Evolutionary conservation across 768 basidiomycete species (phyloP).

Genomic region (Ramaria sp.): DNA sequence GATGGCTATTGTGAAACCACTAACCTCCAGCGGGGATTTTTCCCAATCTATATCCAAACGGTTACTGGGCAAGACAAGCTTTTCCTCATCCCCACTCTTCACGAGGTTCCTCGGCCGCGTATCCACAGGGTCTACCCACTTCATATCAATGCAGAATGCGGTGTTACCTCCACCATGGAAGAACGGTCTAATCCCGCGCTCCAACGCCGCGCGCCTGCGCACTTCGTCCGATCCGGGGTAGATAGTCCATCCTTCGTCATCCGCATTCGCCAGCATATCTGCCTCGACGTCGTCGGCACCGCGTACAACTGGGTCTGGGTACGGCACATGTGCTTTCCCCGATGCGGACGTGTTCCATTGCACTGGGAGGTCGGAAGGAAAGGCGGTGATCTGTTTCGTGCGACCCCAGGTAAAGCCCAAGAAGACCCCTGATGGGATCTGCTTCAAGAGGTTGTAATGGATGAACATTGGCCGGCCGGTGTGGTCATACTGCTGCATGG

Average conservation of each 20-base stretch:
- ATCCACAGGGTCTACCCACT: slow-evolving; percentile 11
- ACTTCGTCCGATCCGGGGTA: slow-evolving; percentile 12
- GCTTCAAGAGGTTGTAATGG: slow-evolving; percentile 30
- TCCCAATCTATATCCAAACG: slow-evolving; percentile 12
- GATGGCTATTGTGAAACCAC: not conserved
- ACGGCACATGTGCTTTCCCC: not conserved
- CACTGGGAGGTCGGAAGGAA: slow-evolving; percentile 4
- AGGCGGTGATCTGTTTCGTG: slow-evolving; percentile 10
- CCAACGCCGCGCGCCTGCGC: slow-evolving; percentile 16
- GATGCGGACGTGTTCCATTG: not conserved
- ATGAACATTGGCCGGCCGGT: slow-evolving; percentile 20
- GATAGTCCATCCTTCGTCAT: slow-evolving; percentile 18
- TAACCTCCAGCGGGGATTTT: slow-evolving; percentile 9
- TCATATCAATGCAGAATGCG: slow-evolving; percentile 16
- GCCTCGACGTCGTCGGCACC: slow-evolving; percentile 13
- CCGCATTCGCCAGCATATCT: slow-evolving; percentile 20
- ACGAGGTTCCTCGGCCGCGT: not conserved
- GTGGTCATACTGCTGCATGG: slow-evolving; percentile 27
- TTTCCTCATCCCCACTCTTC: slow-evolving; percentile 1
- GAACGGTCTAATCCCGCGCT: slow-evolving; percentile 15
- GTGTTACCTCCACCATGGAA: slow-evolving; percentile 18
- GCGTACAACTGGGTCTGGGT: slow-evolving; percentile 1
- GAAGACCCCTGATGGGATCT: slow-evolving; percentile 19
- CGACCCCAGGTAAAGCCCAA: slow-evolving; percentile 17
- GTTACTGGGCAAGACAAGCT: slow-evolving; percentile 1